Evolutionary conservation across 768 basidiomycete species (phyloP), one percentile per base, ranked within the genome.

Genomic region (Roridomyces roridus): DNA sequence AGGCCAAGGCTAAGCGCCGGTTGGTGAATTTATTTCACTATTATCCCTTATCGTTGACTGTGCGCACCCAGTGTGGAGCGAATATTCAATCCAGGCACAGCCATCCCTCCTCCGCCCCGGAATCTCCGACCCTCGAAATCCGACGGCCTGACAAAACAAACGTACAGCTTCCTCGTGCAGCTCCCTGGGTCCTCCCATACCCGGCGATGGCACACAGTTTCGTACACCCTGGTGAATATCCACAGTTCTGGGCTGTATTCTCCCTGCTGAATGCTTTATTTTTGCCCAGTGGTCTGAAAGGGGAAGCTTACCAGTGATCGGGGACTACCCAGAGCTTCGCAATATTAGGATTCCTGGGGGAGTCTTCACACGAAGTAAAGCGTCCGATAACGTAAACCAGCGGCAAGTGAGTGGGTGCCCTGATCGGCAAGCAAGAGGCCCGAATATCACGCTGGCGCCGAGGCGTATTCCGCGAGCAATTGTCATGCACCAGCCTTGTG

Each of bases 121-220:
- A 76, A 84, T 46, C 80, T 79, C 66, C 72, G 83, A 5, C 83
- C 83, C 5, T 78, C 80, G 20, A 83, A 84, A 48, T 77, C 78
- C 11, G 80, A 81, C 37, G 84, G 84, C 7, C 72, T 85, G 45
- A 85, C 84, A 43, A 85, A 85, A 64, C 84, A 85, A 65, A 85
- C 84, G 0, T 85, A 84, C 62, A 84, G 81, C 4, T 83, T 83
- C n/a, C 77, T 78, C 24, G 83, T 84, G 31, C 72, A 78, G 55
- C 65, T 78, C 43, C 77, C 74, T 26, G 78, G 74, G 45, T 67
- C 74, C 14, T 70, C 67, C 35, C 68, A 72, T 20, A 74, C 78
- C 2, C 76, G 78, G 29, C 82, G 83, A 70, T 85, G 83, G 83
- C 83, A 85, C 68, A 74, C 82, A 23, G 82, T 83, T 29, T 81